These are phyloP conservation scores for Quillaja saponaria DNA, from an alignment of 306 rosid species.

Conservation along the genomic window DNA sequence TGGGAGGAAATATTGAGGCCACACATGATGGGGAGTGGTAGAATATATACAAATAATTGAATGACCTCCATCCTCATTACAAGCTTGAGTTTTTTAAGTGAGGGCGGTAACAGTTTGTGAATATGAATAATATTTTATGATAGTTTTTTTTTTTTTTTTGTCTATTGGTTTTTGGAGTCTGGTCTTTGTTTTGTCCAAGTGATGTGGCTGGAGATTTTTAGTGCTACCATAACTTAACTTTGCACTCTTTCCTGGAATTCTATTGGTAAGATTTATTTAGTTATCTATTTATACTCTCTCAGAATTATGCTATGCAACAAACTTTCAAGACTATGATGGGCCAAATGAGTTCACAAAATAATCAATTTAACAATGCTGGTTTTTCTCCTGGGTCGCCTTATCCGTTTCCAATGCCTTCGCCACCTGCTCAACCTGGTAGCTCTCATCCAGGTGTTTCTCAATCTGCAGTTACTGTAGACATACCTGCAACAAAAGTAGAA, in stretches of 20 bases:
- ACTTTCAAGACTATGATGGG: constrained; percentile 95
- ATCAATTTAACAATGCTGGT: constrained; percentile 53
- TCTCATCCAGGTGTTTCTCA: constrained; percentile 50
- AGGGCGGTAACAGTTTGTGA: too few relatives aligned
- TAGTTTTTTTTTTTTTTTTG: not conserved
- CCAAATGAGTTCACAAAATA: constrained; percentile 79
- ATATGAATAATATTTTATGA: constrained; percentile 4
- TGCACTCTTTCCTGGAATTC: constrained; percentile 14
- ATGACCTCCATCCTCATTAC: too few relatives aligned
- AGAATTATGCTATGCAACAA: constrained; percentile 99
- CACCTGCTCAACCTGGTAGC: constrained; percentile 40
- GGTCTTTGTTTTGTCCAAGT: constrained; percentile 13
- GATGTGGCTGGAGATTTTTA: constrained; percentile 11
- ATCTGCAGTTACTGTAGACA: constrained; percentile 66
- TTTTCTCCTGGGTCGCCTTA: constrained; percentile 73
- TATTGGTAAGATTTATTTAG: constrained; percentile 15
- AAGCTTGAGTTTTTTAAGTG: too few relatives aligned
- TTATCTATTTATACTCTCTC: constrained; percentile 24
- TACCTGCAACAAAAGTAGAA: constrained; percentile 66
- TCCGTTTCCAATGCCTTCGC: constrained; percentile 68
- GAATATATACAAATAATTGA: too few relatives aligned
- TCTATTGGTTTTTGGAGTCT: constrained; percentile 16
- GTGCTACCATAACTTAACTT: constrained; percentile 15
- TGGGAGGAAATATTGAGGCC: too few relatives aligned
- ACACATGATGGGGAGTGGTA: too few relatives aligned